Conservation (phyloP, 768 basidiomycete species). For the Lentinula guzmanii region DNA sequence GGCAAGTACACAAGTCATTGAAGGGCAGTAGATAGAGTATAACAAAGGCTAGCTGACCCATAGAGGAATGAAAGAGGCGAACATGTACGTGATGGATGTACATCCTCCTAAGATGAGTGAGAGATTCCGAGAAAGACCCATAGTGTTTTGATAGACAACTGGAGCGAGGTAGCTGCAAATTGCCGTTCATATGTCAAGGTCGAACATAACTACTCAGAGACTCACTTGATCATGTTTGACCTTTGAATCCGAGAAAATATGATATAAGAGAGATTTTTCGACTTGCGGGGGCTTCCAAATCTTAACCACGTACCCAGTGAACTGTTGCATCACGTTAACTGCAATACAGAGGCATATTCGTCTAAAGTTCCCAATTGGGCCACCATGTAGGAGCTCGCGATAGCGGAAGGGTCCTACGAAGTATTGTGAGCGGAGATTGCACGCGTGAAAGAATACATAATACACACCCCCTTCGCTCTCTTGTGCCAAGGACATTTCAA, state of each 20-base stretch:
- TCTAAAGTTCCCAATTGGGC: slow-evolving; percentile 30
- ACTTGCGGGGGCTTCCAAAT: too few relatives aligned
- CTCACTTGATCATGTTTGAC: slow-evolving; percentile 33
- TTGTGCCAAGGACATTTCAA: slow-evolving; percentile 27
- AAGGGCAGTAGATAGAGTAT: background rate
- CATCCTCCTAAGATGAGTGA: slow-evolving; percentile 33
- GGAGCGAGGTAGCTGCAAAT: slow-evolving; percentile 28
- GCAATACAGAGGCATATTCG: slow-evolving; percentile 32
- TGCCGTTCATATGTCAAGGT: background rate
- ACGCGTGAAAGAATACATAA: background rate
- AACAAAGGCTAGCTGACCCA: slow-evolving; percentile 19
- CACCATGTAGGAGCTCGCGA: slow-evolving; percentile 27
- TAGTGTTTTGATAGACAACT: slow-evolving; percentile 34
- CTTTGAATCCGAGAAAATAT: slow-evolving; percentile 4
- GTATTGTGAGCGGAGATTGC: slow-evolving; percentile 13
- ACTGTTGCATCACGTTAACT: slow-evolving; percentile 35
- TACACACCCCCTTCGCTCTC: slow-evolving; percentile 30
- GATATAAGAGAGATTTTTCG: too few relatives aligned
- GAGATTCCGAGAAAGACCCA: slow-evolving; percentile 32
- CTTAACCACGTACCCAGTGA: slow-evolving; percentile 25
- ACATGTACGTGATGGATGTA: slow-evolving; percentile 32
- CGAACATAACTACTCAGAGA: background rate
- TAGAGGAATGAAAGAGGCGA: slow-evolving; percentile 34
- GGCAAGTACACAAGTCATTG: background rate
- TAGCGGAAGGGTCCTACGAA: slow-evolving; percentile 30